These are phyloP conservation scores for Hanseniaspora jakobsenii DNA, from an alignment of 805 yeast species.

Conservation along the genomic window DNA sequence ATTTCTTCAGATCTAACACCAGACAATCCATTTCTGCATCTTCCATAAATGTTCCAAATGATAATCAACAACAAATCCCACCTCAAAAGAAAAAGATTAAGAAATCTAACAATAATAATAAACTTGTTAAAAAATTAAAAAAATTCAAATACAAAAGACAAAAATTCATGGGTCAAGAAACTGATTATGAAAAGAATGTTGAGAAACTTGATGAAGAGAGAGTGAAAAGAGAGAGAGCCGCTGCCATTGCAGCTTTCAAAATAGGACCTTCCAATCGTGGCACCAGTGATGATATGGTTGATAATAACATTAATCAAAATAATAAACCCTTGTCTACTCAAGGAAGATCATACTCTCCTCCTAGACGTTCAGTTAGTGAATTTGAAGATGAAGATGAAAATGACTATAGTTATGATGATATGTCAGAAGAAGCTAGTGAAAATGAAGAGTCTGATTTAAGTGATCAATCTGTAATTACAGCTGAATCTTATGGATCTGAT, in stretches of 20 bases:
- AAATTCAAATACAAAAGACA: slow-evolving; percentile 26
- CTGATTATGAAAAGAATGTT: slow-evolving; percentile 20
- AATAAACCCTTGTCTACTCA: no score
- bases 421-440: no score
- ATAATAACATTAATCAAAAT: no score
- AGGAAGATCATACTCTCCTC: no score
- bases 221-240: slow-evolving; percentile 33
- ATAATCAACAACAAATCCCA: not conserved
- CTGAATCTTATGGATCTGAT: no score
- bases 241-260: slow-evolving; percentile 35
- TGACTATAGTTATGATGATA: no score
- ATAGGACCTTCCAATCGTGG: slow-evolving; percentile 26
- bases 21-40: not conserved
- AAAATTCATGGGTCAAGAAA: slow-evolving; percentile 24
- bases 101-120: slow-evolving; percentile 32
- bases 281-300: no score
- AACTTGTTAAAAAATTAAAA: slow-evolving; percentile 22
- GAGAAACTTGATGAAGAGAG: slow-evolving; percentile 29
- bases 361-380: no score
- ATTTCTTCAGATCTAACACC: slow-evolving; percentile 7
- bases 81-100: slow-evolving; percentile 32
- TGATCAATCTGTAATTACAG: no score
- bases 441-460: no score
- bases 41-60: not conserved
- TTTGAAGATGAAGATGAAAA: no score